Evolutionary conservation across 768 basidiomycete species (phyloP).

Genomic region (Pulveroboletus sp.): DNA sequence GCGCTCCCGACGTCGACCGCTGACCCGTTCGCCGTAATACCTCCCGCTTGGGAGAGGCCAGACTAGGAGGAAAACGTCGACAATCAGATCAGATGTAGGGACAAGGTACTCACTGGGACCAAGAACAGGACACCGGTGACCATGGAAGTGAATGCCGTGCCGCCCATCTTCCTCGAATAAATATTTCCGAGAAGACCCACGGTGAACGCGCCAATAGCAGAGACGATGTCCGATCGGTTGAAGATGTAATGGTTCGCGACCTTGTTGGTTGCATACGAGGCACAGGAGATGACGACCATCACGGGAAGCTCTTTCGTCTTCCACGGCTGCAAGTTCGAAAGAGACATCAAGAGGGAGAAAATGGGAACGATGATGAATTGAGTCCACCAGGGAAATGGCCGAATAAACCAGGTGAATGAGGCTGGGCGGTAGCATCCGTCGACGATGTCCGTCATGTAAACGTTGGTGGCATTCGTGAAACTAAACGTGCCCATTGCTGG

Average conservation of each 20-base stretch:
- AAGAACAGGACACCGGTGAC: constrained; percentile 84
- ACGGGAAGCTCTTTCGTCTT: constrained; percentile 67
- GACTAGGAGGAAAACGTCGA: constrained; percentile 42
- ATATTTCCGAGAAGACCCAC: constrained; percentile 75
- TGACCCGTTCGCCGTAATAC: constrained; percentile 74
- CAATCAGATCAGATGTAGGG: background rate
- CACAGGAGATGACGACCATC: constrained; percentile 83
- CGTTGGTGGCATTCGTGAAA: constrained; percentile 53
- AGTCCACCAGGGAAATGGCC: constrained; percentile 76
- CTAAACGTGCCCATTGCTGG: constrained; percentile 61
- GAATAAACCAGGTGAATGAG: constrained; percentile 71
- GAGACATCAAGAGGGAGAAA: constrained; percentile 67
- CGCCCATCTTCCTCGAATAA: constrained; percentile 77
- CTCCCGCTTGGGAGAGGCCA: constrained; percentile 82
- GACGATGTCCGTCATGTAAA: constrained; percentile 44
- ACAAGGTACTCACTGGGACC: constrained; percentile 62
- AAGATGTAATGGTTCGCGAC: constrained; percentile 82
- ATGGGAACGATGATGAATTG: constrained; percentile 71
- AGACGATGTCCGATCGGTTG: constrained; percentile 79
- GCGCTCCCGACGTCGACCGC: constrained; percentile 83
- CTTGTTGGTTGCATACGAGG: constrained; percentile 75
- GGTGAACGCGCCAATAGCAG: constrained; percentile 81
- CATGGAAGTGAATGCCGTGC: constrained; percentile 89
- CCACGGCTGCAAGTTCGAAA: constrained; percentile 76
- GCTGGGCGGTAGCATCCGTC: constrained; percentile 71